Evolutionary conservation across 2,329 filamentous ascomycete genomes (phyloP), one percentile per base, ranked within the genome.

Genomic region (Fusarium fujikuroi): DNA sequence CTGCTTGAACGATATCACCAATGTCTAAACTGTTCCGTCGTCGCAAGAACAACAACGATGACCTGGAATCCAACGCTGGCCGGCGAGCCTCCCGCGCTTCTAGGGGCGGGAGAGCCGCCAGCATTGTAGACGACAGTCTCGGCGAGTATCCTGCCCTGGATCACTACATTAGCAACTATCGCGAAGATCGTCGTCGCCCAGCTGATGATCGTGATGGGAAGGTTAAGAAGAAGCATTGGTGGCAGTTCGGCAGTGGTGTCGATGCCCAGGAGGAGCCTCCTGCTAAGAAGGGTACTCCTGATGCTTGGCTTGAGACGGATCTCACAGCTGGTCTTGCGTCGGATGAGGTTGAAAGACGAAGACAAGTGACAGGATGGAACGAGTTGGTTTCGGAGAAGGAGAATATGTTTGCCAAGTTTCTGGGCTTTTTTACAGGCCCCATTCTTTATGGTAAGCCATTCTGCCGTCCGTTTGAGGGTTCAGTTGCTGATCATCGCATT

Each of bases 131-230:
- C n/a, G 63, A 72, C 3, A 50, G 57, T 39, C 65, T 72, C 11
- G 56, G 46, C 34, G 70, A 72, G 43, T 72, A 59, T 49, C 65
- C 70, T 25, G 70, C 70, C 5, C 60, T 72, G 14, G 69, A 72
- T 11, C 60, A 52, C 19, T 72, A 72, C 46, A 72, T 72, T 30
- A 72, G 69, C 37, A 73, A 44, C 46, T 72, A 73, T 44, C 70
- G 70, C 34, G 70, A 72, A 18, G 70, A 72, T 9, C 69, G 69
- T 19, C 70, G 69, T 18, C 60, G 66, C 30, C 8, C 42, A n/a
- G 42, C 30, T 15, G 69, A 72, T 16, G 67, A 53, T 2, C 49
- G 42, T 11, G 61, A 50, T 18, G 59, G 37, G 15, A 72, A 72
- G 7, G 25, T 28, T 18, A 63, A 70, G 40, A 72, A 72, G 65